Base-by-base conservation (phyloP, 2,329 filamentous ascomycete genomes). In the Claviceps digitariae region DNA sequence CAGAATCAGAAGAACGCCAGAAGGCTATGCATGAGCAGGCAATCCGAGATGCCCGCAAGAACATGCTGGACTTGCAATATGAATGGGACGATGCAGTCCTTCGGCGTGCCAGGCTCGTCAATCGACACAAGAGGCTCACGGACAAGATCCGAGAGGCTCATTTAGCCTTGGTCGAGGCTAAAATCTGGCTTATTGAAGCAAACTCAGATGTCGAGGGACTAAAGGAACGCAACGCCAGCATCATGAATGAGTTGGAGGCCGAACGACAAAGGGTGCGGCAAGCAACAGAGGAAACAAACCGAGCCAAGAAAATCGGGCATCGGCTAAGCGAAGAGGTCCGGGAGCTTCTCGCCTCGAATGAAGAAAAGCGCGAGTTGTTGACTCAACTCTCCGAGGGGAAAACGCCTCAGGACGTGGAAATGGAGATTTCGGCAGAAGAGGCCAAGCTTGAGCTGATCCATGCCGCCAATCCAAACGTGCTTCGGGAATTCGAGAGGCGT, bases 391-490 rank as follows among this genome's bases (percentile, higher is more conserved):
- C 72, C 1, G 62, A 69, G 12, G 72, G 69, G 3, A 79, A 79
- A 63, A 77, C 74, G 1, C 61, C 78, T 0, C 82, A 86, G 48
- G 77, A 84, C 2, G 72, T 96, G 7, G 78, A 87, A 29, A 74
- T 79, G 10, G 84, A 94, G 56, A 86, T 96, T 50, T 76, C 82
- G 23, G 82, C 84, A 0, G 84, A 90, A 64, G 75, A 80, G 57
- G 83, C 85, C 25, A 84, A 86, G 56, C 78, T 97, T 2, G 86
- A 90, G 55, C 78, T 93, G 57, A 86, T 93, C 52, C 84, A 90
- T 54, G 84, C 83, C 41, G 86, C 86, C 40, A 88, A 90, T 60
- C 84, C 82, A 3, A 79, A 82, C 53, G 79, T 89, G 23, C 77
- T 97, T 52, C 78, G 78, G 52, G 85, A 94, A 59, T 97, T 83